Percentiles rank a stretch among this genome's conserved stretches.
Evolutionary conservation across 345 rosid species (phyloP).

Genomic region (Pugionium cornutum): DNA sequence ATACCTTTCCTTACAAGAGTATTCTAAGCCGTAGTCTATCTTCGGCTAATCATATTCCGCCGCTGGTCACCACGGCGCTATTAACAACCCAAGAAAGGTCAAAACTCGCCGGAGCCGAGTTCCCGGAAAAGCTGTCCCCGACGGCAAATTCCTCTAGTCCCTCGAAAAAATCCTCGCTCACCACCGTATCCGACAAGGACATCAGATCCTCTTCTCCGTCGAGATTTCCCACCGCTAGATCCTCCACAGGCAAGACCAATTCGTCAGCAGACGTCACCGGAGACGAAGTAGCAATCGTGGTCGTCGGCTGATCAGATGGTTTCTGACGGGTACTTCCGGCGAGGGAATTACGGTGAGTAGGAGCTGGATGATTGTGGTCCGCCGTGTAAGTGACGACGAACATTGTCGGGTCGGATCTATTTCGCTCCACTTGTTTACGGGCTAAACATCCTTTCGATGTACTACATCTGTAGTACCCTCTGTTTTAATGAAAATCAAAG

Average conservation of each 20-base stretch:
- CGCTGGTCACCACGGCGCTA: slow-evolving; percentile 48
- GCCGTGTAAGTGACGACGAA: slow-evolving; percentile 92
- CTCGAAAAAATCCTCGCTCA: slow-evolving; percentile 78
- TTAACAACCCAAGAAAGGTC: slow-evolving; percentile 55
- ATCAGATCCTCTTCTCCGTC: slow-evolving; percentile 63
- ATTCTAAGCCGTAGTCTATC: no score
- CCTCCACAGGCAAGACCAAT: slow-evolving; percentile 42
- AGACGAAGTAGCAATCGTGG: slow-evolving; percentile 47
- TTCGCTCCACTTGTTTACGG: slow-evolving; percentile 95
- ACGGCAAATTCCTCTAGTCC: slow-evolving; percentile 67
- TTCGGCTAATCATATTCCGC: slow-evolving; percentile 44
- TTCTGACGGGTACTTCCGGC: slow-evolving; percentile 93
- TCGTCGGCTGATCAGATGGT: slow-evolving; percentile 42
- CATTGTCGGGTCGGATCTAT: slow-evolving; percentile 91
- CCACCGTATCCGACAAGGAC: slow-evolving; percentile 57
- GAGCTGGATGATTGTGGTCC: slow-evolving; percentile 94
- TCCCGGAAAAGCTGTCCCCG: slow-evolving; percentile 53
- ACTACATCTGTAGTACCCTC: slow-evolving; percentile 95
- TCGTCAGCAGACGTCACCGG: slow-evolving; percentile 62
- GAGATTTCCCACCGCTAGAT: slow-evolving; percentile 46
- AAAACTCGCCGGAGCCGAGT: slow-evolving; percentile 51
- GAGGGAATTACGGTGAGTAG: slow-evolving; percentile 90
- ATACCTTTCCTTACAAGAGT: slow-evolving; percentile 36
- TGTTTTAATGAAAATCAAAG: slow-evolving; percentile 36
- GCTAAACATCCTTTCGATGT: slow-evolving; percentile 96